phyloP scores from a whole-genome alignment of 169 alveolate species.

The Ichthyophthirius multifiliis region DNA sequence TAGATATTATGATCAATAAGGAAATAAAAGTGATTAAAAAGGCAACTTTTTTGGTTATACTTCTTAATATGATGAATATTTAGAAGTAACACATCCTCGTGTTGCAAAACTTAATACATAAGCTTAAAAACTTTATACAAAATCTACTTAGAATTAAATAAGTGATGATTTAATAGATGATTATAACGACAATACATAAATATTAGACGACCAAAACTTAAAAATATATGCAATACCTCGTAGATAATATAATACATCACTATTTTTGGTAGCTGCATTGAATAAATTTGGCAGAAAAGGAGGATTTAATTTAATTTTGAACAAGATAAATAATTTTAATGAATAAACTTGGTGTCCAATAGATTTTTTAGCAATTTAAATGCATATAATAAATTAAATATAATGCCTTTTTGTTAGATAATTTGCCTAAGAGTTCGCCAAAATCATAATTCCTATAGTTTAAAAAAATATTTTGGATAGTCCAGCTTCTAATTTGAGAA shows the following conservation, averaged over 20 bases:
- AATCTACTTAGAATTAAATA: background rate
- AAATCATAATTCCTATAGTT: slow-evolving; percentile 26
- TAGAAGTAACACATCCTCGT: background rate
- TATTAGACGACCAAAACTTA: background rate
- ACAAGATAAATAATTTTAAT: background rate
- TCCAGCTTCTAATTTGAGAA: slow-evolving; percentile 52
- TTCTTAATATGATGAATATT: background rate
- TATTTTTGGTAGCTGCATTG: background rate
- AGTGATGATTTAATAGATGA: slow-evolving; percentile 3
- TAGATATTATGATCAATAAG: background rate
- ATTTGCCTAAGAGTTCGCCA: background rate
- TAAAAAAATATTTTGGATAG: slow-evolving; percentile 36
- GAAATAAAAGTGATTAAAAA: background rate
- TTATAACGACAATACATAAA: background rate
- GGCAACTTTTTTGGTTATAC: slow-evolving; percentile 4
- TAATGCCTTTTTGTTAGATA: background rate
- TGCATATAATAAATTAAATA: background rate
- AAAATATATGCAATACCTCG: background rate
- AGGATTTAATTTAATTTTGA: background rate
- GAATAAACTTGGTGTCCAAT: background rate
- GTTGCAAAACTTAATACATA: background rate
- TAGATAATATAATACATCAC: background rate
- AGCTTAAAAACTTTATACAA: background rate
- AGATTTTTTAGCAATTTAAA: background rate
- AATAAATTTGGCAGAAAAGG: background rate